phyloP scores from a whole-genome alignment of 768 basidiomycete genomes.

The Naganishia friedmannii region DNA sequence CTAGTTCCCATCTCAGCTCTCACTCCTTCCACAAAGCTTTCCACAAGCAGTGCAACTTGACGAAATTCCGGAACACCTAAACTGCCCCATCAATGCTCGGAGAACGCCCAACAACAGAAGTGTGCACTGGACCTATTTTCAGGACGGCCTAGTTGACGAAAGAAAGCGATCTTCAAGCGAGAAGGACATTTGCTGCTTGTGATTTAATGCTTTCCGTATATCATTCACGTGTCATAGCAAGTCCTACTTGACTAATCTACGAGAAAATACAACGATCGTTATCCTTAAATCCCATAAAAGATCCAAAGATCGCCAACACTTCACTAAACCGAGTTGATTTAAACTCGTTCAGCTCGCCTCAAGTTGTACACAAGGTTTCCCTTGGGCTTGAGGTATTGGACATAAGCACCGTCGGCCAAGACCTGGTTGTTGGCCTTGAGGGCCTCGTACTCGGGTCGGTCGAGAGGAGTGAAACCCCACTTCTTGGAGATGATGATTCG shows the following conservation, averaged over 20 bases:
- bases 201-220: not conserved
- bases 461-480: constrained; percentile 98
- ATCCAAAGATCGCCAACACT: not conserved
- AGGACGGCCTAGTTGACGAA: no score
- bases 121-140: no score
- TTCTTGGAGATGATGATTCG: constrained; percentile 61
- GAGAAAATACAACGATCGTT: constrained; percentile 11
- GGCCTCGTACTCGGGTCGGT: constrained; percentile 79
- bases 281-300: not conserved
- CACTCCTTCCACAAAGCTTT: no score
- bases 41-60: no score
- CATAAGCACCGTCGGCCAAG: constrained; percentile 89
- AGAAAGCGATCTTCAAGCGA: no score
- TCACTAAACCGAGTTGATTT: constrained; percentile 12
- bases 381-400: constrained; percentile 79
- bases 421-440: constrained; percentile 88
- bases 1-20: no score
- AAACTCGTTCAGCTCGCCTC: constrained; percentile 24
- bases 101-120: no score
- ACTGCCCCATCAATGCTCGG: no score
- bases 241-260: constrained; percentile 20
- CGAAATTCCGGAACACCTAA: no score
- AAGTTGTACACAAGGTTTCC: constrained; percentile 82
- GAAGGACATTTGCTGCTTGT: not conserved
- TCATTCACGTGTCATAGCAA: constrained; percentile 19